Percentiles rank a stretch among this genome's conserved stretches.
These are phyloP conservation scores for Hypoxylon sp. DNA, from an alignment of 2,329 filamentous ascomycete species.

Conservation along the genomic window DNA sequence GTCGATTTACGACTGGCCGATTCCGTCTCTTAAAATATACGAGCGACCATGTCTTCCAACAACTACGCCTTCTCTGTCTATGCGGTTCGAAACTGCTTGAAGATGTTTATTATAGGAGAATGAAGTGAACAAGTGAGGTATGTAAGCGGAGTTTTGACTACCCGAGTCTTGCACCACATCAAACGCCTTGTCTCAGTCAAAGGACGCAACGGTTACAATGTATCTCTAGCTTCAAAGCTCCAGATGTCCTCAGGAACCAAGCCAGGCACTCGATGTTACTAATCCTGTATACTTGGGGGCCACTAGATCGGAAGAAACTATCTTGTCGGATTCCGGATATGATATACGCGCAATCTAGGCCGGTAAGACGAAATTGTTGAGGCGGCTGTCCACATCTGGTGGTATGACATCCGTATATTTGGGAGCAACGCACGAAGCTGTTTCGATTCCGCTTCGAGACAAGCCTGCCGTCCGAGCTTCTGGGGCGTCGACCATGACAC, in stretches of 20 bases:
- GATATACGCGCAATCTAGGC: slow-evolving; percentile 24
- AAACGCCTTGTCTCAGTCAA: slow-evolving; percentile 15
- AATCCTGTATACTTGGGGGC: slow-evolving; percentile 15
- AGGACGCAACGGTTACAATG: slow-evolving; percentile 9
- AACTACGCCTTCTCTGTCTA: background rate
- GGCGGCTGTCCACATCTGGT: slow-evolving; percentile 33
- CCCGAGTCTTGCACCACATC: slow-evolving; percentile 6
- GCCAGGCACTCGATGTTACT: slow-evolving; percentile 6
- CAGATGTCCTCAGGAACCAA: slow-evolving; percentile 3
- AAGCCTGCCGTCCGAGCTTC: slow-evolving; percentile 22
- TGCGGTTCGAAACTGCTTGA: slow-evolving; percentile 3
- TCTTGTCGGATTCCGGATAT: slow-evolving; percentile 29
- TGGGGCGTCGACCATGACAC: slow-evolving; percentile 26
- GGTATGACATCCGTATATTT: slow-evolving; percentile 31
- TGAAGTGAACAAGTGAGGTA: background rate
- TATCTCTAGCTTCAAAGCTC: slow-evolving; percentile 11
- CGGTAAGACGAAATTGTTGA: slow-evolving; percentile 37
- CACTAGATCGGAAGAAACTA: slow-evolving; percentile 34
- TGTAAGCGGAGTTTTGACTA: slow-evolving; percentile 23
- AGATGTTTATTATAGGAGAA: slow-evolving; percentile 2
- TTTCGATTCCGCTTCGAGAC: slow-evolving; percentile 17
- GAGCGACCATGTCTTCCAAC: slow-evolving; percentile 1
- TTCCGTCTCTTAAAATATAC: slow-evolving; percentile 9
- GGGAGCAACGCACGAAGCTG: slow-evolving; percentile 28
- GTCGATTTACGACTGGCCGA: slow-evolving; percentile 8